These are phyloP conservation scores for Prunus davidiana DNA, from an alignment of 306 rosid genomes.

Conservation along the genomic window DNA sequence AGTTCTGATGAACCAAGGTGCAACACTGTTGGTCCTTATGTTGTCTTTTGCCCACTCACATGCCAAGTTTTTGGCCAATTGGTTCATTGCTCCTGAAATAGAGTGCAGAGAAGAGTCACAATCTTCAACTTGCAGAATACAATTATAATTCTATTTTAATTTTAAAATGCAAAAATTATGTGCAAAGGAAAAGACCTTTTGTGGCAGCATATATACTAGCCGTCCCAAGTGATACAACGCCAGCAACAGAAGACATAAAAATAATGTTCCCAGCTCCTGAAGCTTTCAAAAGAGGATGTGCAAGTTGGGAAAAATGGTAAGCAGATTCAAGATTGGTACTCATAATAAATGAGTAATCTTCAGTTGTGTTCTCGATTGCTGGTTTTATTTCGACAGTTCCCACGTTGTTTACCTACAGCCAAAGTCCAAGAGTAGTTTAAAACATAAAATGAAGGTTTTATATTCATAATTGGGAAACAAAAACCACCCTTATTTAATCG, in stretches of 20 bases:
- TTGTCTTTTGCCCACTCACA: conserved; percentile 68
- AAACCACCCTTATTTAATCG: too few relatives aligned
- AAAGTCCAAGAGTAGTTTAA: not conserved
- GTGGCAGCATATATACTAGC: conserved; percentile 22
- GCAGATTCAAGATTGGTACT: conserved; percentile 36
- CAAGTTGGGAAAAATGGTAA: conserved; percentile 42
- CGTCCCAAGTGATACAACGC: conserved; percentile 1
- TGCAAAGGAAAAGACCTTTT: conserved; percentile 29
- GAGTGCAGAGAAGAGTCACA: not conserved
- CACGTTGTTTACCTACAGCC: conserved; percentile 41
- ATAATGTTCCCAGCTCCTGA: conserved; percentile 38
- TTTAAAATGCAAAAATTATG: too few relatives aligned
- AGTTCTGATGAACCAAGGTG: conserved; percentile 47
- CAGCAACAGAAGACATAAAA: conserved; percentile 34
- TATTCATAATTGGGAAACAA: too few relatives aligned
- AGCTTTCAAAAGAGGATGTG: conserved; percentile 45
- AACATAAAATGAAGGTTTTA: too few relatives aligned
- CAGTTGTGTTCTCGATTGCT: conserved; percentile 23
- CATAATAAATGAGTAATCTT: conserved; percentile 34
- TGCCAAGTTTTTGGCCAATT: conserved; percentile 43
- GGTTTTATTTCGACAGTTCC: not conserved
- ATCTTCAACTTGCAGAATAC: too few relatives aligned
- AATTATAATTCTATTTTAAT: too few relatives aligned
- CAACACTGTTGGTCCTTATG: conserved; percentile 48
- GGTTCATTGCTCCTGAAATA: conserved; percentile 50